Evolutionary conservation across 208 protist species (phyloP).

Genomic region (Sergeia podlipaevii): DNA sequence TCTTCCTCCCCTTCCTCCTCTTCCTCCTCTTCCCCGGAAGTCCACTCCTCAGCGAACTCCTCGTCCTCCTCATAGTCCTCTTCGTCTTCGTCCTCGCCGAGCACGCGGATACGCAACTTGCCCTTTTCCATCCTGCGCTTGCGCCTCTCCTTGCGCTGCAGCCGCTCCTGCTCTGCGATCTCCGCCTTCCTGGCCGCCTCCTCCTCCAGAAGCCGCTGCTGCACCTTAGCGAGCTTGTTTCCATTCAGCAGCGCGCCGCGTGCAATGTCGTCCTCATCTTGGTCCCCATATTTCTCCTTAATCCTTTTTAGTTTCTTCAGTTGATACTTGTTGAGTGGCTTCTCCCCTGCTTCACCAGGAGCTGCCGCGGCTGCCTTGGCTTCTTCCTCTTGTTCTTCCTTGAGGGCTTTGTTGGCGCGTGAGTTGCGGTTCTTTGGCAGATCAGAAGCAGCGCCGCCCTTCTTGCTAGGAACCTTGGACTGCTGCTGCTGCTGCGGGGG

Average conservation of each 20-base stretch:
- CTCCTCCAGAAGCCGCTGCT: conserved; percentile 22
- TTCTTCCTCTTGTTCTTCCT: background rate
- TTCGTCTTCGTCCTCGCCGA: no score
- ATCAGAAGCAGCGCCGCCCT: no score
- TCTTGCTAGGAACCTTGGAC: background rate
- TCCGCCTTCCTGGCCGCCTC: conserved; percentile 14
- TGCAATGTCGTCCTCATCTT: conserved; percentile 70
- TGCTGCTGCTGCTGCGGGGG: conserved; percentile 2
- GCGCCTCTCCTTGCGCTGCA: background rate
- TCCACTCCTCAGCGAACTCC: background rate
- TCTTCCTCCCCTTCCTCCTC: conserved; percentile 5
- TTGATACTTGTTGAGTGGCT: conserved; percentile 50
- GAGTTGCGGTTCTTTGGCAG: conserved; percentile 12
- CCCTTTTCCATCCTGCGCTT: background rate
- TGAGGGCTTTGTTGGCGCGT: conserved; percentile 3
- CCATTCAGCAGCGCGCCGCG: conserved; percentile 60
- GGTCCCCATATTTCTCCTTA: conserved; percentile 70
- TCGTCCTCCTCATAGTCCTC: background rate
- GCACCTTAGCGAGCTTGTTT: conserved; percentile 51
- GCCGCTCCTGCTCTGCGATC: background rate
- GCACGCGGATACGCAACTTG: background rate
- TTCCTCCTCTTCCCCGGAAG: conserved; percentile 10
- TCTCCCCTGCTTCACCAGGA: background rate
- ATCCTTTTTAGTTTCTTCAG: conserved; percentile 76
- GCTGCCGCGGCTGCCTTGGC: background rate